Conservation (phyloP, 805 yeast species). For the Monosporozyma siamensis region DNA sequence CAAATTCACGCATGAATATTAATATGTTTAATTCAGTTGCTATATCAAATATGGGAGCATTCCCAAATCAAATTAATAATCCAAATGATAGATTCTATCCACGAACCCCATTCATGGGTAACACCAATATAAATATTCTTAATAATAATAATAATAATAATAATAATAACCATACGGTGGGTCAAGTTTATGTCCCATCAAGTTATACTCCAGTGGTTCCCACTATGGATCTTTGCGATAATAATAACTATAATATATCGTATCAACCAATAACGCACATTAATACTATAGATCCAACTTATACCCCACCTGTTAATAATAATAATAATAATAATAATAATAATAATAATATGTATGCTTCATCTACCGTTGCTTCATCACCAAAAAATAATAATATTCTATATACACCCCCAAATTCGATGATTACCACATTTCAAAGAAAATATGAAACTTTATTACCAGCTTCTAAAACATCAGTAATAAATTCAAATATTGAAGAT, state of each 20-base stretch:
- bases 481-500: constrained; percentile 11
- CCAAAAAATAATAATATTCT: background rate
- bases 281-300: background rate
- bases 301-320: background rate
- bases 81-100: background rate
- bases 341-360: background rate
- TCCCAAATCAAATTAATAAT: background rate
- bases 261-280: background rate
- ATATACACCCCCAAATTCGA: background rate
- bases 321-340: too few species aligned
- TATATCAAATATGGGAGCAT: background rate
- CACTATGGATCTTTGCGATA: background rate
- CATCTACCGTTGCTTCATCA: background rate
- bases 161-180: background rate
- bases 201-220: background rate
- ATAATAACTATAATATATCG: background rate
- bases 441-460: constrained; percentile 17
- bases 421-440: background rate
- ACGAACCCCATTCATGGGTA: background rate
- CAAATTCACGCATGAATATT: too few species aligned
- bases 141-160: background rate
- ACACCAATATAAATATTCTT: background rate
- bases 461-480: constrained; percentile 6
- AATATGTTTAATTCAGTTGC: background rate
- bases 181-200: background rate